Percentiles rank a stretch among this genome's conserved stretches.
These are phyloP conservation scores for Climacium dendroides DNA, from an alignment of 225 moss, liverwort and hornwort genomes.

Conservation along the genomic window DNA sequence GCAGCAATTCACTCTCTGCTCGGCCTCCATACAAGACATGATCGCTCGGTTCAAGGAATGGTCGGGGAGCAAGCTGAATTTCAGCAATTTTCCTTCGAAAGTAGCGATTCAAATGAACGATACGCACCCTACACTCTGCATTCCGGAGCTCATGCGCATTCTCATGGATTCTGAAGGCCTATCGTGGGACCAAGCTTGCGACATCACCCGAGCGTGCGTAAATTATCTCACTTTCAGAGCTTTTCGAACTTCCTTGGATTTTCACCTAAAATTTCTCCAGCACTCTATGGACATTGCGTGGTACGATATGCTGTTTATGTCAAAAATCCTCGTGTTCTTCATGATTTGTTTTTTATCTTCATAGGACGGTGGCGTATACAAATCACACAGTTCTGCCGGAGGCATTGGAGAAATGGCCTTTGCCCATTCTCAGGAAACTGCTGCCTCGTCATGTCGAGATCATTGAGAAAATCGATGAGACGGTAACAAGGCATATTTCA, in stretches of 20 bases:
- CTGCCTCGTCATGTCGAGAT: constrained; percentile 87
- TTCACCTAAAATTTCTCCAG: not conserved
- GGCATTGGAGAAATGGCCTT: constrained; percentile 90
- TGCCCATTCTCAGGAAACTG: constrained; percentile 51
- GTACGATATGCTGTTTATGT: not conserved
- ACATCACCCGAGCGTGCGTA: constrained; percentile 71
- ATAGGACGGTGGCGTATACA: constrained; percentile 89
- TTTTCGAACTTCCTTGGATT: not conserved
- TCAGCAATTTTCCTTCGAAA: constrained; percentile 69
- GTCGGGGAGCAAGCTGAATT: constrained; percentile 48
- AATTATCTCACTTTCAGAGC: not conserved
- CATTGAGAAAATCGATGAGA: constrained; percentile 67
- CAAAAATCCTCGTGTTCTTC: not conserved
- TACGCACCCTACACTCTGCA: constrained; percentile 82
- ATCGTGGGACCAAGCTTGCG: constrained; percentile 74
- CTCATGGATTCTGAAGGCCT: constrained; percentile 76
- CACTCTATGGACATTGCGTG: not conserved
- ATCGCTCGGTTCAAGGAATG: constrained; percentile 75
- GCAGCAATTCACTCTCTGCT: constrained; percentile 92
- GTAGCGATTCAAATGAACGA: constrained; percentile 98
- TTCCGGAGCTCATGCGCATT: constrained; percentile 80
- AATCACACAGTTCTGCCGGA: constrained; percentile 93
- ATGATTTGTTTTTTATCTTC: not conserved
- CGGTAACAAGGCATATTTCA: constrained; percentile 16
- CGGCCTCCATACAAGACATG: constrained; percentile 94